phyloP scores from a whole-genome alignment of 169 alveolate species.

The Plasmodium vinckei region DNA sequence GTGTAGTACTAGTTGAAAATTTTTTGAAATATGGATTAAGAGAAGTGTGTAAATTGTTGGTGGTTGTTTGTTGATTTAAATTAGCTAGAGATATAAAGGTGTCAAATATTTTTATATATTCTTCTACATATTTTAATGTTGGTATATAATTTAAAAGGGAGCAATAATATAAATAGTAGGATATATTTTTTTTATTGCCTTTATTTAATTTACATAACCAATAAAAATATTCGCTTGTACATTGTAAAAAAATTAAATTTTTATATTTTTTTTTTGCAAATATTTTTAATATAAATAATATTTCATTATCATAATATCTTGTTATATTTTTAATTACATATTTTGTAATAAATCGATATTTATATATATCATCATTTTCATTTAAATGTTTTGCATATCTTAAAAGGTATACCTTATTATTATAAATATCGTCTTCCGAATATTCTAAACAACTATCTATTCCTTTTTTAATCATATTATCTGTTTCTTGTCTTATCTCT shows the following conservation, averaged over 20 bases:
- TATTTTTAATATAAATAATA: constrained; percentile 38
- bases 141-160: constrained; percentile 51
- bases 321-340: constrained; percentile 30
- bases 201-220: constrained; percentile 65
- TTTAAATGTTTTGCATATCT: constrained; percentile 54
- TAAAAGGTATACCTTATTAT: constrained; percentile 37
- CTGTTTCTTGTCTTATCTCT: neutral
- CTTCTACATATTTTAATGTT: constrained; percentile 37
- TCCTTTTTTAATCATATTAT: neutral
- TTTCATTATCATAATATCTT: constrained; percentile 56
- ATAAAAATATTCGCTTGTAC: constrained; percentile 65
- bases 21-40: neutral
- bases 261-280: constrained; percentile 54
- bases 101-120: constrained; percentile 12
- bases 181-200: constrained; percentile 26
- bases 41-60: neutral
- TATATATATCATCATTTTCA: constrained; percentile 32
- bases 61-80: too few species aligned
- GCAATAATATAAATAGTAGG: constrained; percentile 44
- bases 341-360: constrained; percentile 59
- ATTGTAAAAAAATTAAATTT: constrained; percentile 48
- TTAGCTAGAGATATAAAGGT: too few species aligned
- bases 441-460: neutral
- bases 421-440: constrained; percentile 10
- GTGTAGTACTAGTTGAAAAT: too few species aligned